Evolutionary conservation across 345 rosid genomes (phyloP).

Genomic region (Leavenworthia alabamica): DNA sequence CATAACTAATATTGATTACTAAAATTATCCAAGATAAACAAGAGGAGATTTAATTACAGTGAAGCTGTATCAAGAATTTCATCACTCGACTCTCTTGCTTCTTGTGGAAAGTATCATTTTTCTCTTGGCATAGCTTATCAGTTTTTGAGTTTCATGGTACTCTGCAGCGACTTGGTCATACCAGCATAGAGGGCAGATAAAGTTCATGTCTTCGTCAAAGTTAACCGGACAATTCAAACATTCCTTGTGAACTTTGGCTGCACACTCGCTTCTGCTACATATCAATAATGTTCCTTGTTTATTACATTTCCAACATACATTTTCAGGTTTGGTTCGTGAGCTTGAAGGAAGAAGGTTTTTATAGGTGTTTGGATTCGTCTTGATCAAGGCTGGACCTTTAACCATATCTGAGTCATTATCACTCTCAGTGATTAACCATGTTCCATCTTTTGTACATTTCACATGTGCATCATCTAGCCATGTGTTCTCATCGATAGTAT

Average conservation of each 20-base stretch:
- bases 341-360: slow-evolving; percentile 2
- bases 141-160: slow-evolving; percentile 12
- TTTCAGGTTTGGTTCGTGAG: background rate
- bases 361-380: background rate
- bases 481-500: slow-evolving; percentile 1
- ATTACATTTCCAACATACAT: slow-evolving; percentile 21
- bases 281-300: slow-evolving; percentile 22
- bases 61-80: background rate
- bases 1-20: background rate
- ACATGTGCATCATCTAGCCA: slow-evolving; percentile 1
- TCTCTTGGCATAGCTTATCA: slow-evolving; percentile 15
- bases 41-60: background rate
- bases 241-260: slow-evolving; percentile 21
- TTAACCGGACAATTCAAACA: slow-evolving; percentile 9
- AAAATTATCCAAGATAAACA: background rate
- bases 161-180: slow-evolving; percentile 8
- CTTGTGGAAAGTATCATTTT: slow-evolving; percentile 10
- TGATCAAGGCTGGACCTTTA: background rate
- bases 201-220: slow-evolving; percentile 15
- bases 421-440: slow-evolving; percentile 21
- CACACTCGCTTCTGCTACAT: slow-evolving; percentile 27
- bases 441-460: slow-evolving; percentile 23
- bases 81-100: slow-evolving; percentile 18
- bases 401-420: slow-evolving; percentile 20
- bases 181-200: slow-evolving; percentile 24